phyloP scores from a whole-genome alignment of 2,329 filamentous ascomycete genomes.

The Chrysosphaeria jannelii region DNA sequence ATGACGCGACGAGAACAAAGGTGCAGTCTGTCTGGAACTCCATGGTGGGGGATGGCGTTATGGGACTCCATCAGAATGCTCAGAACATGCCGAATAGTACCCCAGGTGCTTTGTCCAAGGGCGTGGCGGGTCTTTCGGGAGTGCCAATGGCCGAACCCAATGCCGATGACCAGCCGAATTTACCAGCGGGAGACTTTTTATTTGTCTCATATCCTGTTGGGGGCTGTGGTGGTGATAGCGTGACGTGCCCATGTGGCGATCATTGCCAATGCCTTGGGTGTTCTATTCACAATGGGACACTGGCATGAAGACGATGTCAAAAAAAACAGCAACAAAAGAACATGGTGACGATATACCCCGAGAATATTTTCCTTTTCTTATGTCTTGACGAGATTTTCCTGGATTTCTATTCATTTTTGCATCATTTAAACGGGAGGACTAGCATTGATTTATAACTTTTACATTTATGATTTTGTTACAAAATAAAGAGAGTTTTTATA shows the following conservation, averaged over 20 bases:
- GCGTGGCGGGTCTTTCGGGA: too few species aligned
- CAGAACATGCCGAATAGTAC: too few species aligned
- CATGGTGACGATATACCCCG: too few species aligned
- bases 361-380: background rate
- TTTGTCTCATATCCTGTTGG: slow-evolving; percentile 15
- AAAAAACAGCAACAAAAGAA: too few species aligned
- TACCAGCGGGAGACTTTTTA: slow-evolving; percentile 23
- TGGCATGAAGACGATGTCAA: too few species aligned
- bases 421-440: background rate
- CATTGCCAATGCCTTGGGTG: slow-evolving; percentile 38
- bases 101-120: too few species aligned
- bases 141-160: too few species aligned
- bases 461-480: background rate
- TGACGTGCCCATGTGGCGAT: slow-evolving; percentile 28
- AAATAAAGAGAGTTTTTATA: too few species aligned
- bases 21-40: slow-evolving; percentile 8
- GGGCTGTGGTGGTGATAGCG: slow-evolving; percentile 5
- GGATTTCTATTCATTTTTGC: background rate
- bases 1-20: slow-evolving; percentile 4
- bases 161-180: too few species aligned
- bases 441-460: background rate
- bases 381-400: background rate
- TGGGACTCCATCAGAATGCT: too few species aligned
- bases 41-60: too few species aligned
- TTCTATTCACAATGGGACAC: slow-evolving; percentile 25